phyloP scores from a whole-genome alignment of 495 filamentous ascomycete species.

The Rusavskia elegans region DNA sequence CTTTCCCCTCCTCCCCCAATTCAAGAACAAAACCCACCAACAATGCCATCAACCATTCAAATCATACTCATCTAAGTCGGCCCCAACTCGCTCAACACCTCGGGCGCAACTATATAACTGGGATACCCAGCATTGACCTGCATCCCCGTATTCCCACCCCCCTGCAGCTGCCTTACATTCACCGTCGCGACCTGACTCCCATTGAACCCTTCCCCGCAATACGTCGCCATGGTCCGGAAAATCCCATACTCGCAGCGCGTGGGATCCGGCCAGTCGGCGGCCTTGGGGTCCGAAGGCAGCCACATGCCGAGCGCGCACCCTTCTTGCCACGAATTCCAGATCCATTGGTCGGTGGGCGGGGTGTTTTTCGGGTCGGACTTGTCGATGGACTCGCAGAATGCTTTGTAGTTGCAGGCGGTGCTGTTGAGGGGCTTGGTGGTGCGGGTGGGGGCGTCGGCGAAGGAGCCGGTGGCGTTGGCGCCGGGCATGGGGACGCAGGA shows the following conservation, averaged over 20 bases:
- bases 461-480: not conserved
- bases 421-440: not conserved
- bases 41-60: not conserved
- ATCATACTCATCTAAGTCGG: not conserved
- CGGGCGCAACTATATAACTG: not conserved
- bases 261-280: not conserved
- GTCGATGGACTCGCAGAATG: not conserved
- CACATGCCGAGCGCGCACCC: not conserved
- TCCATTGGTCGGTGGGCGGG: not conserved
- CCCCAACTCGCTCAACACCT: not conserved
- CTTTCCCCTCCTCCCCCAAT: too few species aligned
- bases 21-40: too few species aligned
- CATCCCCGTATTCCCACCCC: not conserved
- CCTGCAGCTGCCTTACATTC: not conserved
- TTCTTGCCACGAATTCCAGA: not conserved
- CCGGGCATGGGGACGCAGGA: not conserved
- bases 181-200: not conserved
- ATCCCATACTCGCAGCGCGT: not conserved
- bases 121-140: conserved; percentile 1
- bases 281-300: not conserved
- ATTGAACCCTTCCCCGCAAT: not conserved
- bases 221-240: not conserved
- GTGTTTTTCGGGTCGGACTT: not conserved
- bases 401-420: not conserved
- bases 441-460: not conserved